phyloP scores from a whole-genome alignment of 192 early-diverging fungal species.

The Podila clonocystis region DNA sequence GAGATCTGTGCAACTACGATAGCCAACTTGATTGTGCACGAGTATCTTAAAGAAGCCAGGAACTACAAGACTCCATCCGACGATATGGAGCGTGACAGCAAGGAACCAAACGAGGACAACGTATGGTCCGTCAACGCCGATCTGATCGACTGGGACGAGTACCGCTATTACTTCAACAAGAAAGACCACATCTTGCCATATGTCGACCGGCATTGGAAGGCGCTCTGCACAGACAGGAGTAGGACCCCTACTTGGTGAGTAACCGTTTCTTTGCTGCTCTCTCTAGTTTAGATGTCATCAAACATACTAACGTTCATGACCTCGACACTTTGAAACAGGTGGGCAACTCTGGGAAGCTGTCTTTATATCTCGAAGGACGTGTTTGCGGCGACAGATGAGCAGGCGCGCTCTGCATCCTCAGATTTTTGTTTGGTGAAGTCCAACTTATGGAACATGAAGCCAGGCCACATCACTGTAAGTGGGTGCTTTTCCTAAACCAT shows the following conservation, averaged over 20 bases:
- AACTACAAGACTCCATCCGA: constrained; percentile 17
- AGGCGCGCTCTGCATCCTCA: constrained; percentile 64
- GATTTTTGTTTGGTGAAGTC: constrained; percentile 67
- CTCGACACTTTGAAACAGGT: constrained; percentile 38
- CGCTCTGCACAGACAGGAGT: constrained; percentile 68
- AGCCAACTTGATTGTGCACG: constrained; percentile 67
- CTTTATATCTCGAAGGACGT: constrained; percentile 71
- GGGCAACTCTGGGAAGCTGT: constrained; percentile 73
- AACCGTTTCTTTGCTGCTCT: background rate
- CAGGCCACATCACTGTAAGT: constrained; percentile 53
- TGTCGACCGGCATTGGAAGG: constrained; percentile 72
- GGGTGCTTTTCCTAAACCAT: no score
- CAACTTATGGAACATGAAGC: constrained; percentile 69
- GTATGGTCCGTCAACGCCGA: constrained; percentile 44
- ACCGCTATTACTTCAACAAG: constrained; percentile 71
- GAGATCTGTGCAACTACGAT: constrained; percentile 70
- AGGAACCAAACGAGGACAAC: constrained; percentile 42
- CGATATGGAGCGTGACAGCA: constrained; percentile 37
- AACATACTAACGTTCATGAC: background rate
- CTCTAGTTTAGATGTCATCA: background rate
- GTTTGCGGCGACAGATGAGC: constrained; percentile 66
- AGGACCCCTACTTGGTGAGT: constrained; percentile 70
- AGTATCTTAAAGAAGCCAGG: constrained; percentile 48
- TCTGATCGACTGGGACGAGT: constrained; percentile 50
- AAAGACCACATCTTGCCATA: constrained; percentile 72